phyloP scores from a whole-genome alignment of 805 yeast species.

The Huiozyma sinensis region DNA sequence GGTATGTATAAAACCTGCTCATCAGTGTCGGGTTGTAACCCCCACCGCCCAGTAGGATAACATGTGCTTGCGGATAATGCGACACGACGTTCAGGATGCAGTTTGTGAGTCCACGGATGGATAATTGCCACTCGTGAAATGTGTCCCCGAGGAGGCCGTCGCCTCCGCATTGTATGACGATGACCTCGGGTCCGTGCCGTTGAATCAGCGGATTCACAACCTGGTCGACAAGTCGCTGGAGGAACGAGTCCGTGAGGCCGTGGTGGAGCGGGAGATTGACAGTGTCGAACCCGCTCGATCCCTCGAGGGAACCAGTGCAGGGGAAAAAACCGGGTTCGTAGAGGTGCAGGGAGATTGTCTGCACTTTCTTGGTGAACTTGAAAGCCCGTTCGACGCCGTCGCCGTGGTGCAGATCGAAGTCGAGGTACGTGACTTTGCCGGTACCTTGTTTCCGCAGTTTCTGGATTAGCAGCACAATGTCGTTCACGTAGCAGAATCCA shows the following conservation, averaged over 20 bases:
- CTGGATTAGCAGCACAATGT: constrained; percentile 48
- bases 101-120: constrained; percentile 38
- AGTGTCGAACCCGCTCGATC: constrained; percentile 31
- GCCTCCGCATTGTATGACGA: constrained; percentile 62
- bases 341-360: constrained; percentile 55
- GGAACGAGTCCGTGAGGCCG: constrained; percentile 42
- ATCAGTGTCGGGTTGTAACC: constrained; percentile 57
- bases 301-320: constrained; percentile 46
- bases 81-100: constrained; percentile 21
- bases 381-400: constrained; percentile 70
- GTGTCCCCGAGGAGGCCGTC: constrained; percentile 65
- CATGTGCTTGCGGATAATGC: constrained; percentile 19
- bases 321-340: constrained; percentile 63
- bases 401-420: constrained; percentile 70
- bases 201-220: constrained; percentile 35
- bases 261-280: constrained; percentile 47
- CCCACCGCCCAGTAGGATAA: constrained; percentile 57
- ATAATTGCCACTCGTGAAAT: constrained; percentile 58
- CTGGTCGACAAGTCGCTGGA: constrained; percentile 30
- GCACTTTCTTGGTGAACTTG: constrained; percentile 41
- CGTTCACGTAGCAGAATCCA: constrained; percentile 69
- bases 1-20: constrained; percentile 45
- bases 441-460: constrained; percentile 36
- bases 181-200: constrained; percentile 36
- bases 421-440: constrained; percentile 47